phyloP scores from a whole-genome alignment of 768 basidiomycete species.

The Austroboletus festivus region DNA sequence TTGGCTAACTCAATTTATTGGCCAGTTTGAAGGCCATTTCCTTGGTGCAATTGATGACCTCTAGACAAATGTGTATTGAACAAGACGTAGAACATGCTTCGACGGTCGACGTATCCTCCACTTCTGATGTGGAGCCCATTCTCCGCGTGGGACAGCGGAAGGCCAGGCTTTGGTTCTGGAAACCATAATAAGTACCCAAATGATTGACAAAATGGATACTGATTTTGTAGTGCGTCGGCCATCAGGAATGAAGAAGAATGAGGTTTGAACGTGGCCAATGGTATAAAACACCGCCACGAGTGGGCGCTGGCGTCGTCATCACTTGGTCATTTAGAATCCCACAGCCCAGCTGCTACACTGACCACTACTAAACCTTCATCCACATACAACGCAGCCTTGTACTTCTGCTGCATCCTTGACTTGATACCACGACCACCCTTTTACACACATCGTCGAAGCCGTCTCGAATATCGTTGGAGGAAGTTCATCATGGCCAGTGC shows the following conservation, averaged over 20 bases:
- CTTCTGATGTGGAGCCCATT: no score
- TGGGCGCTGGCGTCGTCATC: constrained; percentile 4
- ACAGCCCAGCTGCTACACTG: not conserved
- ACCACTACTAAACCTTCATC: not conserved
- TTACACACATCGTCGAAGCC: not conserved
- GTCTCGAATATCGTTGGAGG: not conserved
- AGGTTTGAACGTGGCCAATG: not conserved
- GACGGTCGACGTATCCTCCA: no score
- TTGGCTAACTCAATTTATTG: no score
- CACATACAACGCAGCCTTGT: constrained; percentile 5
- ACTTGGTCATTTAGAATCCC: not conserved
- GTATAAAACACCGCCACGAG: constrained; percentile 17
- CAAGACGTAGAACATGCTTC: no score
- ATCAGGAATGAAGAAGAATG: not conserved
- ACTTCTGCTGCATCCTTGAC: constrained; percentile 14
- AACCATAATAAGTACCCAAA: no score
- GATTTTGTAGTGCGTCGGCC: no score
- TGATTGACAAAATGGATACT: no score
- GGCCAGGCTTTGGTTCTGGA: no score
- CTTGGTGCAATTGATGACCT: no score
- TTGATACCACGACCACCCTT: constrained; percentile 12
- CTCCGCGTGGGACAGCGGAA: no score
- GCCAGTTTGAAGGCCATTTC: no score
- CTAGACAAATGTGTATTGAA: no score
- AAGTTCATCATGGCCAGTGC: constrained; percentile 52